Base-by-base conservation (phyloP, 139 green algal species). In the Chlorella sp. region DNA sequence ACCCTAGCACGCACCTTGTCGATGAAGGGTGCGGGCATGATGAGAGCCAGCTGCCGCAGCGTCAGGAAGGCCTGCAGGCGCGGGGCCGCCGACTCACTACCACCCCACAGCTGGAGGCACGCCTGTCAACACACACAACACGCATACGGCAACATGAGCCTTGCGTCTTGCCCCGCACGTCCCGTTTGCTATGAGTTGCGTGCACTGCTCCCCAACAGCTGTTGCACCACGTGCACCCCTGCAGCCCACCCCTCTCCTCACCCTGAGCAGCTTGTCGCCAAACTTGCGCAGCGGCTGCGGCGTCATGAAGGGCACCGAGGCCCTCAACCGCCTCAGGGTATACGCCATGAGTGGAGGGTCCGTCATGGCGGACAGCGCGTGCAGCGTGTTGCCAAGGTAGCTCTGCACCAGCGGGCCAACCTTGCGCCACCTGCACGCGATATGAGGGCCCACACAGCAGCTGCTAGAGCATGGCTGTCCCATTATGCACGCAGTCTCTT, bases 321-420 rank as follows among this genome's bases (percentile, higher is more conserved):
- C 71, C 6, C 88, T 82, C 69, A 97, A 74, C 6, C 89, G 70
- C 6, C 90, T 80, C 78, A 98, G 83, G 0, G 89, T 87, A 77
- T 94, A 97, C 0, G 85, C 79, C 30, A 88, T 73, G 75, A 93
- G 91, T 33, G 79, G 70, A 0, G 81, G 35, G 71, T 95, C 85
- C 2, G 91, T 93, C 75, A 93, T 82, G 35, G 76, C 36, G 30
- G 72, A 77, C 59, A 98, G 82, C 67, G 98, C 74, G 74, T 98
- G 93, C 35, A 97, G 82, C 2, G 87, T 91, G 85, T 98, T 99
- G 77, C 94, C 95, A 42, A 98, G 82, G 78, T 90, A 99, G 17
- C 83, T 91, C 69, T 94, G 94, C 20, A 92, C 74, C 49, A 98
- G 83, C 1, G 86, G 86, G 31, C 94, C 91, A n/a, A 84, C 79